Percentiles rank a stretch among this genome's conserved stretches.
phyloP scores from a whole-genome alignment of 2,329 filamentous ascomycete species.

The Didymella lethalis region DNA sequence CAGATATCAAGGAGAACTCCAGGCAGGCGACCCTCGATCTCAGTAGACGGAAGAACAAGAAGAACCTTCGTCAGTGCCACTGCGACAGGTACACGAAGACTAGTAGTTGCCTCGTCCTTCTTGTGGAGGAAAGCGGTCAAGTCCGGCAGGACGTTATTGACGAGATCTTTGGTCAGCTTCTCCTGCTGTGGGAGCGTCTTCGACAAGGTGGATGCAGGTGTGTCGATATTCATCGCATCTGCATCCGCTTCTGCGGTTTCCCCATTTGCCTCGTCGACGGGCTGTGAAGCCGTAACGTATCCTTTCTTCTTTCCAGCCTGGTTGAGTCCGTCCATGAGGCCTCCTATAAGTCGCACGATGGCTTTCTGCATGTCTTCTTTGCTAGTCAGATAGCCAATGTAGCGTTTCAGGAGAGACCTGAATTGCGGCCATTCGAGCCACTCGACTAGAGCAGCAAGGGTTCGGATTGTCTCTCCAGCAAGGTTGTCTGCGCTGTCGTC shows the following conservation, averaged over 20 bases:
- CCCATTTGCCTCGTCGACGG: constrained; percentile 48
- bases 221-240: constrained; percentile 39
- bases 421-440: constrained; percentile 92
- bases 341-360: constrained; percentile 80
- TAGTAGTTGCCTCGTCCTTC: constrained; percentile 94
- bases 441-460: constrained; percentile 76
- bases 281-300: constrained; percentile 31
- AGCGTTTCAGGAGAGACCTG: constrained; percentile 81
- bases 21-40: constrained; percentile 78
- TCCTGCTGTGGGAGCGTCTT: constrained; percentile 70
- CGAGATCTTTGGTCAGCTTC: constrained; percentile 76
- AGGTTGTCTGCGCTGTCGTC: constrained; percentile 82
- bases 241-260: constrained; percentile 46
- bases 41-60: constrained; percentile 75
- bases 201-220: constrained; percentile 57
- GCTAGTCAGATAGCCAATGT: constrained; percentile 79
- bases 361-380: constrained; percentile 87
- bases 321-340: constrained; percentile 79
- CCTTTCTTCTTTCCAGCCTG: constrained; percentile 56
- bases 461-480: constrained; percentile 82
- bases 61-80: constrained; percentile 89
- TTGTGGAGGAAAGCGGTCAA: constrained; percentile 87
- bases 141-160: constrained; percentile 77
- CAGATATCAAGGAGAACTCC: constrained; percentile 90
- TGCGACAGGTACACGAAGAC: constrained; percentile 87